A percentile compares a stretch with the other conserved stretches of the same genome.
These are phyloP conservation scores for Gyrodon lividus DNA, from an alignment of 768 basidiomycete genomes.

Conservation along the genomic window DNA sequence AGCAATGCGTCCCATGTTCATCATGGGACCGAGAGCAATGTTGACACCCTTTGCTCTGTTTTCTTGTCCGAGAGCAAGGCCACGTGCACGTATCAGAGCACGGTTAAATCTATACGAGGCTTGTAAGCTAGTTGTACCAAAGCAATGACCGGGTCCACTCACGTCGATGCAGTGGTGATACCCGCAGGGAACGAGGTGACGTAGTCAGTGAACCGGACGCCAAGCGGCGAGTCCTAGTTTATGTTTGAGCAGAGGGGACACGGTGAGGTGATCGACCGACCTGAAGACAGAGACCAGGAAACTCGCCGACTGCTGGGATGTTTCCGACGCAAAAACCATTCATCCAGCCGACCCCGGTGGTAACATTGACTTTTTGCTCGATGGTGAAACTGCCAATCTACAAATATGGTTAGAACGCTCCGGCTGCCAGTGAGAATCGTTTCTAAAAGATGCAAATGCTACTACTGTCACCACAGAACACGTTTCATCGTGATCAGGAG, in stretches of 20 bases:
- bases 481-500: background rate
- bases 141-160: constrained; percentile 21
- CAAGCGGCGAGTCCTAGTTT: constrained; percentile 67
- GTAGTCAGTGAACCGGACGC: constrained; percentile 72
- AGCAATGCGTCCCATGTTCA: constrained; percentile 81
- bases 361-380: constrained; percentile 62
- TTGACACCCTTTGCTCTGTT: constrained; percentile 83
- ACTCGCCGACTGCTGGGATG: constrained; percentile 50
- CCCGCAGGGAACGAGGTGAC: constrained; percentile 83
- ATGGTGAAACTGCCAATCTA: constrained; percentile 52
- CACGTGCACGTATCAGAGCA: constrained; percentile 71
- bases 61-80: constrained; percentile 78
- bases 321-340: constrained; percentile 72
- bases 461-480: constrained; percentile 31
- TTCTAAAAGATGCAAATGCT: constrained; percentile 1
- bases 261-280: constrained; percentile 30
- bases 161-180: constrained; percentile 81
- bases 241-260: background rate
- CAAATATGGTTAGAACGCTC: constrained; percentile 1
- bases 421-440: background rate
- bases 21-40: constrained; percentile 77
- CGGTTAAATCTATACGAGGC: constrained; percentile 61
- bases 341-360: constrained; percentile 54
- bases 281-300: constrained; percentile 73
- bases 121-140: background rate